These are phyloP conservation scores for Solanum ossicruentum DNA, from an alignment of 257 asterid genomes.

Conservation along the genomic window DNA sequence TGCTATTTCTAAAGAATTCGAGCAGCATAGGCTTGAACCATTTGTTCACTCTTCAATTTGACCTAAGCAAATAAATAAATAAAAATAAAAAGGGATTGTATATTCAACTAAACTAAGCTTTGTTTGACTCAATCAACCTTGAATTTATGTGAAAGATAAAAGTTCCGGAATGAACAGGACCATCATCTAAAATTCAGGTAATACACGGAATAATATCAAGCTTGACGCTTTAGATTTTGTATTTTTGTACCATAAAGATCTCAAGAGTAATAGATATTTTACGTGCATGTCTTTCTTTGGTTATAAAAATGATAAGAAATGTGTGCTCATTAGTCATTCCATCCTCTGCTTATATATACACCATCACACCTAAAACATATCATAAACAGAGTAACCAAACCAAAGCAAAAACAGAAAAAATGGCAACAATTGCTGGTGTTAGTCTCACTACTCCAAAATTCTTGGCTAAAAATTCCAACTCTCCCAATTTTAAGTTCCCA, in stretches of 20 bases:
- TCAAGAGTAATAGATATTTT: neutral
- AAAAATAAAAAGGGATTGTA: neutral
- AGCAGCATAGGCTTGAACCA: too few relatives aligned
- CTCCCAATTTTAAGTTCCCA: slow-evolving; percentile 11
- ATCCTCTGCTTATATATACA: neutral
- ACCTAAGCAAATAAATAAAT: neutral
- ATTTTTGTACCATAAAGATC: neutral
- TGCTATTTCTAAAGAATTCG: too few relatives aligned
- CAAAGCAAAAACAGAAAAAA: neutral
- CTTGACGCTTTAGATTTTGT: neutral
- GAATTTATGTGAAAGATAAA: neutral
- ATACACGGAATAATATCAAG: neutral
- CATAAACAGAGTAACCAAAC: neutral
- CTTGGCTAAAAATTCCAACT: slow-evolving; percentile 18
- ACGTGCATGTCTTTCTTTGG: slow-evolving; percentile 34
- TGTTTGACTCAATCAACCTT: neutral
- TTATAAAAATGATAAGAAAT: slow-evolving; percentile 35
- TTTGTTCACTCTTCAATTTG: neutral
- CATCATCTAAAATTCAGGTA: neutral
- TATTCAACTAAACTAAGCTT: neutral
- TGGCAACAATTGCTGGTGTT: slow-evolving; percentile 58
- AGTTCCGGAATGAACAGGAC: neutral
- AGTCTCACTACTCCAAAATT: slow-evolving; percentile 37
- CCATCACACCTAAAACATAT: neutral
- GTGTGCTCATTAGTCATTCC: slow-evolving; percentile 20